Conservation (phyloP, 2,329 filamentous ascomycete species). For the Chaetoscypha palmicola region DNA sequence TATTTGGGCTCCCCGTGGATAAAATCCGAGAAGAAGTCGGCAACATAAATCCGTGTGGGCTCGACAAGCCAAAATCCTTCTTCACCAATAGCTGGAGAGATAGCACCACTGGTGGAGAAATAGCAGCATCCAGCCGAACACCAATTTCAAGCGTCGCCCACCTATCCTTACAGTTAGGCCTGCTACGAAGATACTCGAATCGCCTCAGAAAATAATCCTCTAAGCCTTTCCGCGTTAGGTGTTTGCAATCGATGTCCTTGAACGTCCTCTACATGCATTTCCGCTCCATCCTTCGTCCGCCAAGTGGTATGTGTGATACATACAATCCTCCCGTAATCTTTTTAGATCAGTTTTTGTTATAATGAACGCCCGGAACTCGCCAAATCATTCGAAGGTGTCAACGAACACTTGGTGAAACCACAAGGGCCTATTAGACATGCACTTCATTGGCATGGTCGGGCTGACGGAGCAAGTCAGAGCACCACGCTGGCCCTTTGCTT, state of each 20-base stretch:
- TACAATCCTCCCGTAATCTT: background rate
- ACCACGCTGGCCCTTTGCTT: background rate
- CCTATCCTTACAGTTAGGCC: background rate
- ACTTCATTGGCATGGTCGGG: no score
- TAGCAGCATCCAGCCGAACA: background rate
- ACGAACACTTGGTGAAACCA: background rate
- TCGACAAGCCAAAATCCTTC: background rate
- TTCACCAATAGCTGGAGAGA: no score
- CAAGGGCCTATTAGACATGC: no score
- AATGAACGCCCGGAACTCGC: background rate
- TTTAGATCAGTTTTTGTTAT: background rate
- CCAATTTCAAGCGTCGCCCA: slow-evolving; percentile 1
- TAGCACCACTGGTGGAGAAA: no score
- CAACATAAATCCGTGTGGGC: background rate
- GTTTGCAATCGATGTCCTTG: background rate
- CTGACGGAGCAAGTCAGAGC: background rate
- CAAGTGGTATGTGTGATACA: background rate
- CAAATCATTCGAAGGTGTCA: background rate
- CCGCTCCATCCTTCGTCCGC: background rate
- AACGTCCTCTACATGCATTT: slow-evolving; percentile 1
- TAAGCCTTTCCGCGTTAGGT: background rate
- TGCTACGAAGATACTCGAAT: slow-evolving; percentile 1
- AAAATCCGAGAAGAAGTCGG: slow-evolving; percentile 1
- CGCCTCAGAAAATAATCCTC: background rate
- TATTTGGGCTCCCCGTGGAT: background rate